Percentiles rank a stretch among this genome's conserved stretches.
phyloP scores from a whole-genome alignment of 805 yeast species.

The Candida anglica region DNA sequence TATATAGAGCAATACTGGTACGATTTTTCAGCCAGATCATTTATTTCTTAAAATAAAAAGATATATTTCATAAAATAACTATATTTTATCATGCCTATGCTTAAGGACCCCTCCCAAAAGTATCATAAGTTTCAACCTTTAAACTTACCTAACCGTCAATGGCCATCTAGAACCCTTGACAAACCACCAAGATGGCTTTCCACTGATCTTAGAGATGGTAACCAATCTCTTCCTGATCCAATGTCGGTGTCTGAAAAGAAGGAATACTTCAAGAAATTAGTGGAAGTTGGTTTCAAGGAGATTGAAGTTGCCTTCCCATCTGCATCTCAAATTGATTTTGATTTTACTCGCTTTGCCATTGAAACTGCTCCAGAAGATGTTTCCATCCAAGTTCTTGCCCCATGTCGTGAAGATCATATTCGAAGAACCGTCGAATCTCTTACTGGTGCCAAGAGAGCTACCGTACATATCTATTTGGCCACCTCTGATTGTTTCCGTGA shows the following conservation, averaged over 20 bases:
- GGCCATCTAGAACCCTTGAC: conserved; percentile 66
- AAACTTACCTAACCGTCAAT: conserved; percentile 56
- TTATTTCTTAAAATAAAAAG: too few species aligned
- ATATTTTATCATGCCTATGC: conserved; percentile 49
- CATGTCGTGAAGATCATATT: conserved; percentile 71
- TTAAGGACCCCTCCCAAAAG: conserved; percentile 64
- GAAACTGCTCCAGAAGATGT: conserved; percentile 78
- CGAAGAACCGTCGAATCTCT: conserved; percentile 72
- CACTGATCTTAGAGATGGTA: conserved; percentile 78
- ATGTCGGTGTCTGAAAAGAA: conserved; percentile 74
- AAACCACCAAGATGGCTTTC: conserved; percentile 80
- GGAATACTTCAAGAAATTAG: conserved; percentile 66
- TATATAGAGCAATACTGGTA: not conserved
- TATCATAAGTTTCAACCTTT: conserved; percentile 56
- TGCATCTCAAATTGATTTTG: conserved; percentile 80
- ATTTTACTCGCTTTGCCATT: conserved; percentile 75
- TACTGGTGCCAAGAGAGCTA: conserved; percentile 69
- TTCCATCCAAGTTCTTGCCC: conserved; percentile 67
- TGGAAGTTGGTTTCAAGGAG: conserved; percentile 75
- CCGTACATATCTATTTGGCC: conserved; percentile 70
- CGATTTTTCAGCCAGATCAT: too few species aligned
- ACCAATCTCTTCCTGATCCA: conserved; percentile 79
- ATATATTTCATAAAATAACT: too few species aligned
- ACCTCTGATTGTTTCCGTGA: conserved; percentile 74
- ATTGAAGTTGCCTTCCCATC: conserved; percentile 80